Evolutionary conservation across 2,329 filamentous ascomycete genomes (phyloP).

Genomic region (Trichoderma pleuroti): DNA sequence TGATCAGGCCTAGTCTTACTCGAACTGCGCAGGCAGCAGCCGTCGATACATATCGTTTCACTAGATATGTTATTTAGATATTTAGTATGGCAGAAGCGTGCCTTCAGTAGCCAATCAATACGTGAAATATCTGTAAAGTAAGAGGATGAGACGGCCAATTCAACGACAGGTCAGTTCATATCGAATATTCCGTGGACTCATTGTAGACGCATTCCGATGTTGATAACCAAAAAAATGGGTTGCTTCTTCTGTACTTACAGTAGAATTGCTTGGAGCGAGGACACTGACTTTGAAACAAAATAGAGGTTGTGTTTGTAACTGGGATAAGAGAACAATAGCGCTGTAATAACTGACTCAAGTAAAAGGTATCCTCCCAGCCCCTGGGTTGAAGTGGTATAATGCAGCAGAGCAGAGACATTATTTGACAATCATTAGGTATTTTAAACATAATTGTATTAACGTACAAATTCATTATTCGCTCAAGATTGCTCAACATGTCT

Average conservation of each 20-base stretch:
- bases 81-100: not conserved
- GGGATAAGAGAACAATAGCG: not conserved
- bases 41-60: not conserved
- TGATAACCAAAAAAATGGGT: not conserved
- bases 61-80: not conserved
- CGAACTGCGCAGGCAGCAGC: not conserved
- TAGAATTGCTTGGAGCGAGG: not conserved
- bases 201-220: not conserved
- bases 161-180: not conserved
- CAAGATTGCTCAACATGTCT: conserved; percentile 2
- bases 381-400: not conserved
- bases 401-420: not conserved
- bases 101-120: not conserved
- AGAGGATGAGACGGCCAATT: not conserved
- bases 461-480: not conserved
- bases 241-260: not conserved
- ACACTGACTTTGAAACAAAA: not conserved
- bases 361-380: not conserved
- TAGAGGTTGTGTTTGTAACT: not conserved
- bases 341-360: not conserved
- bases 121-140: not conserved
- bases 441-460: not conserved
- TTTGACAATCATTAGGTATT: not conserved
- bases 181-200: not conserved
- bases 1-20: not conserved